Conservation (phyloP, 2,329 filamentous ascomycete species). For the Akanthomyces dipterigenus region DNA sequence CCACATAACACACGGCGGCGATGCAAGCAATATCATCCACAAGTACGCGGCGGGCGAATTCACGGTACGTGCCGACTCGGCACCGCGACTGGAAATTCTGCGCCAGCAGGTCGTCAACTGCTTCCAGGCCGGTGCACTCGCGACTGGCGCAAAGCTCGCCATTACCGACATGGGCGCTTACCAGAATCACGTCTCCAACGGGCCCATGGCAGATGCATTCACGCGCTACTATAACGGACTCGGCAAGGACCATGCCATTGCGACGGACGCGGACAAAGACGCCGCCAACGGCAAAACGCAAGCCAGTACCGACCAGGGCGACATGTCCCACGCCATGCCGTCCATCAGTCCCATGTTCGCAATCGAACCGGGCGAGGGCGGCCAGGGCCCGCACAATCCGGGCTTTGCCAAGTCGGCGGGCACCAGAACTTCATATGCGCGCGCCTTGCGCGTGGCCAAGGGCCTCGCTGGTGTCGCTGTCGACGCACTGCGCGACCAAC, state of each 20-base stretch:
- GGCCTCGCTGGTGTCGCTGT: slow-evolving; percentile 40
- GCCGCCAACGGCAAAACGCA: slow-evolving; percentile 35
- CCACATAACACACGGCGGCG: slow-evolving; percentile 46
- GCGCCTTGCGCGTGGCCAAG: slow-evolving; percentile 40
- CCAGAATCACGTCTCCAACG: slow-evolving; percentile 49
- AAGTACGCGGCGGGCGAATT: slow-evolving; percentile 39
- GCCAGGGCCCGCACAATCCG: slow-evolving; percentile 46
- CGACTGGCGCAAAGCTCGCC: slow-evolving; percentile 40
- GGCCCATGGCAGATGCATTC: slow-evolving; percentile 39
- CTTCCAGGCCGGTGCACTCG: slow-evolving; percentile 30
- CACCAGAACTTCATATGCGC: slow-evolving; percentile 39
- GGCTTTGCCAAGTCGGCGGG: slow-evolving; percentile 46
- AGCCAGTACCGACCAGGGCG: slow-evolving; percentile 54
- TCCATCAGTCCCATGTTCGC: slow-evolving; percentile 46
- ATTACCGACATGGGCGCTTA: slow-evolving; percentile 36
- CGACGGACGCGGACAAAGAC: slow-evolving; percentile 32
- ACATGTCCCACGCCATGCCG: slow-evolving; percentile 52
- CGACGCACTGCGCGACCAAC: slow-evolving; percentile 37
- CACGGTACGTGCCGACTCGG: slow-evolving; percentile 36
- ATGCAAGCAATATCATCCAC: slow-evolving; percentile 49
- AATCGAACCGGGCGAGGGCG: slow-evolving; percentile 27
- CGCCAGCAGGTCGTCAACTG: slow-evolving; percentile 34
- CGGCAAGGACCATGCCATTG: slow-evolving; percentile 20
- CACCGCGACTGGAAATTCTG: slow-evolving; percentile 33
- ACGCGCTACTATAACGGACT: slow-evolving; percentile 37